These are phyloP conservation scores for Linnemannia hyalina DNA, from an alignment of 192 early-diverging fungal genomes.

Conservation along the genomic window DNA sequence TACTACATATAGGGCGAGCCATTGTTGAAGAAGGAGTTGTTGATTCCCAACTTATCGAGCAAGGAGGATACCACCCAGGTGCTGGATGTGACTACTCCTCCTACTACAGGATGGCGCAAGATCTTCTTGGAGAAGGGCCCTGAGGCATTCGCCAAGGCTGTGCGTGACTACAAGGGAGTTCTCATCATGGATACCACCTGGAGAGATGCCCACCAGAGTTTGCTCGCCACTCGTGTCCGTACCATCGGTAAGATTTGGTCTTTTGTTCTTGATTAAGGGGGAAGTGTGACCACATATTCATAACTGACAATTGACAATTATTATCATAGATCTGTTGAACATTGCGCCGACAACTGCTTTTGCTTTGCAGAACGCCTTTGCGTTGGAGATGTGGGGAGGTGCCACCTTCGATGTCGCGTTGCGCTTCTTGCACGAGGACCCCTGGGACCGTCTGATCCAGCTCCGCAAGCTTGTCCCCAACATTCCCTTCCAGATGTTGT, in stretches of 20 bases:
- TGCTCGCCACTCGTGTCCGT: constrained; percentile 95
- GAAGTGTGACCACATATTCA: not conserved
- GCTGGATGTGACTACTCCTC: constrained; percentile 69
- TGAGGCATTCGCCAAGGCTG: constrained; percentile 91
- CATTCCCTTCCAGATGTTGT: constrained; percentile 98
- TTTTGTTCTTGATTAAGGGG: not conserved
- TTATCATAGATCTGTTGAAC: constrained; percentile 66
- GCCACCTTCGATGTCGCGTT: constrained; percentile 98
- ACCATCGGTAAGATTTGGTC: constrained; percentile 85
- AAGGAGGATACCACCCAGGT: constrained; percentile 43
- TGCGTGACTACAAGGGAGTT: constrained; percentile 87
- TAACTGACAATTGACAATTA: not conserved
- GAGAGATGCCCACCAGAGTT: constrained; percentile 96
- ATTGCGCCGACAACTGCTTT: constrained; percentile 92
- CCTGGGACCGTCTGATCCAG: constrained; percentile 92
- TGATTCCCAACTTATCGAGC: constrained; percentile 71
- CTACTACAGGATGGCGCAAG: constrained; percentile 89
- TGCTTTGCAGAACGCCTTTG: constrained; percentile 88
- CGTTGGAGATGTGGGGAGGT: constrained; percentile 98
- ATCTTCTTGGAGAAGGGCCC: constrained; percentile 88
- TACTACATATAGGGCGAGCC: constrained; percentile 69
- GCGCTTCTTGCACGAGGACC: constrained; percentile 97
- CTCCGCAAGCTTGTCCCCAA: constrained; percentile 93
- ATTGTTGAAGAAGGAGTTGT: constrained; percentile 71
- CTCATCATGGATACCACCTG: constrained; percentile 98